phyloP scores from a whole-genome alignment of 257 asterid species.

The Ligustrum vulgare region DNA sequence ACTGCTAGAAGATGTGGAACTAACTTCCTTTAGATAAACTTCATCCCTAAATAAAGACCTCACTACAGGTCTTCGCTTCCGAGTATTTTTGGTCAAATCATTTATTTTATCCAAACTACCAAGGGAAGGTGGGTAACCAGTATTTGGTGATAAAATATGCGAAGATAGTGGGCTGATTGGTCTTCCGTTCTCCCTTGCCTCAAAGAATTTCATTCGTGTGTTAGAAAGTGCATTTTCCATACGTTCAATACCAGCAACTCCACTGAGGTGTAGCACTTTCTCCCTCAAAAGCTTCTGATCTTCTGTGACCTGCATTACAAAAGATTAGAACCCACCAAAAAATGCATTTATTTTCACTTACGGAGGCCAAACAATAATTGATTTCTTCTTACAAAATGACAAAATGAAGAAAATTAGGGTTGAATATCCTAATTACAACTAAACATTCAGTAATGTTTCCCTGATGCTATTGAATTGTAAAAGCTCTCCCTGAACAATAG shows the following conservation, averaged over 20 bases:
- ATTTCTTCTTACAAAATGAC: neutral
- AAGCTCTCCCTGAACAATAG: no score
- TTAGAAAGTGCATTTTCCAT: slow-evolving; percentile 74
- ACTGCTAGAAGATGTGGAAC: slow-evolving; percentile 32
- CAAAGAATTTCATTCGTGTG: slow-evolving; percentile 53
- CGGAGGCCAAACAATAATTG: neutral
- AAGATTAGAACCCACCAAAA: neutral
- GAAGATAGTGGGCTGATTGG: slow-evolving; percentile 43
- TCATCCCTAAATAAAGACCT: slow-evolving; percentile 65
- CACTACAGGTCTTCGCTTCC: slow-evolving; percentile 49
- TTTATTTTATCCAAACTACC: slow-evolving; percentile 38
- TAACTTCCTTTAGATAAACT: slow-evolving; percentile 29
- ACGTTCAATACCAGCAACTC: slow-evolving; percentile 80
- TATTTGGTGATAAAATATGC: slow-evolving; percentile 39
- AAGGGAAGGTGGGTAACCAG: slow-evolving; percentile 37
- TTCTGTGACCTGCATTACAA: slow-evolving; percentile 55
- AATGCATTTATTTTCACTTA: no score
- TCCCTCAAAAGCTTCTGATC: slow-evolving; percentile 82
- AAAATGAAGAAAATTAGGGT: neutral
- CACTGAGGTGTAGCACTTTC: slow-evolving; percentile 79
- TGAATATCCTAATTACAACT: no score
- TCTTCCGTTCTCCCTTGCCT: slow-evolving; percentile 52
- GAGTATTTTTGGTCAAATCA: slow-evolving; percentile 31
- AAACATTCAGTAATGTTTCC: no score
- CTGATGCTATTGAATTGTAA: no score